Conservation (phyloP, 352 stramenopile genomes). For the Phytophthora pinifolia region DNA sequence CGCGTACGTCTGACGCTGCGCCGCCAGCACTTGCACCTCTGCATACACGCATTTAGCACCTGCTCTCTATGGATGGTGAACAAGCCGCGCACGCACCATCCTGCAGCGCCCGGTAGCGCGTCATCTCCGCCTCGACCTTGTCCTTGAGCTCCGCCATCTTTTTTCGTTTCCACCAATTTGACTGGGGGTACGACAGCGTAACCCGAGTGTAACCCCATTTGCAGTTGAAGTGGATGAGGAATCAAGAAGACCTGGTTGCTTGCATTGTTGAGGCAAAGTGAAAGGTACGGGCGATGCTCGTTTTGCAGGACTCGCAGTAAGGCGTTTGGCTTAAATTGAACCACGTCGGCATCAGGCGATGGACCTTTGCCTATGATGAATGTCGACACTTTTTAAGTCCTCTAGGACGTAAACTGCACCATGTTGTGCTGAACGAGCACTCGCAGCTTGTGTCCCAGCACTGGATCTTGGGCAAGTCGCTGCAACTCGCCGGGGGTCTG, state of each 20-base stretch:
- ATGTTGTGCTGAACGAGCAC: conserved; percentile 59
- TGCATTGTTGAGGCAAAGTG: too few species aligned
- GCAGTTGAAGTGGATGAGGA: too few species aligned
- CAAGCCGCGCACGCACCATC: conserved; percentile 53
- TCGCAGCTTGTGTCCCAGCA: conserved; percentile 50
- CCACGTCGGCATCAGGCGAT: too few species aligned
- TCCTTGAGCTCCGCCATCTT: conserved; percentile 54
- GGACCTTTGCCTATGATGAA: neutral
- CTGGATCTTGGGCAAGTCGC: conserved; percentile 39
- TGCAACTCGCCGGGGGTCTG: conserved; percentile 44
- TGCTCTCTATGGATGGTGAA: neutral
- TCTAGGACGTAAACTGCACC: conserved; percentile 46
- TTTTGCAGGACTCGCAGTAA: too few species aligned
- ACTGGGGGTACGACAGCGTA: too few species aligned
- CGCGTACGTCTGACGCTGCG: conserved; percentile 89
- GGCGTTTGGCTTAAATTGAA: neutral
- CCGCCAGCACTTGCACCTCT: conserved; percentile 83
- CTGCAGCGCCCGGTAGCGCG: conserved; percentile 91
- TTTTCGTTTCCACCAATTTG: conserved; percentile 10
- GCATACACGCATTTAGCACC: conserved; percentile 1
- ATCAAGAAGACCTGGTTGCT: too few species aligned
- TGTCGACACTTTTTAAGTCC: neutral
- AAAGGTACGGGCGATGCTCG: too few species aligned
- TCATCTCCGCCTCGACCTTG: conserved; percentile 88
- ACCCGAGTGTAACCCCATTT: too few species aligned